phyloP scores from a whole-genome alignment of 441 rosid genomes.

The Eutrema salsugineum region DNA sequence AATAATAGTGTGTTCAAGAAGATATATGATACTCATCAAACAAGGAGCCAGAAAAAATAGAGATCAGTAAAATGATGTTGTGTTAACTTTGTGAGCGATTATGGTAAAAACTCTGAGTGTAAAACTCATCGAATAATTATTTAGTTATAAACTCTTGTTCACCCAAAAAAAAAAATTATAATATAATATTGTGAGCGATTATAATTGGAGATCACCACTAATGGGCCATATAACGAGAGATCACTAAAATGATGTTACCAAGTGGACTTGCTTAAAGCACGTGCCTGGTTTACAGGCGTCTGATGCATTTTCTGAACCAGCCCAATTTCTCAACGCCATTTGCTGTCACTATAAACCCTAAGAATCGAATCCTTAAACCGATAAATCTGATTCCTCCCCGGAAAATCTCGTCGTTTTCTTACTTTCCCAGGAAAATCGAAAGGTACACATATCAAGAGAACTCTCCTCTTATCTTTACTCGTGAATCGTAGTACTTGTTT shows the following conservation, averaged over 20 bases:
- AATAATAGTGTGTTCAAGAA: neutral
- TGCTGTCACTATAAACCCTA: conserved; percentile 22
- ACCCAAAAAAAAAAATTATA: too few relatives aligned
- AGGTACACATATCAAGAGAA: neutral
- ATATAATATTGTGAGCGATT: too few relatives aligned
- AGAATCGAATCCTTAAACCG: conserved; percentile 18
- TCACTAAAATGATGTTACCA: neutral
- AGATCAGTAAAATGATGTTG: too few relatives aligned
- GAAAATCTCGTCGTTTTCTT: conserved; percentile 2
- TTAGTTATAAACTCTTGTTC: too few relatives aligned
- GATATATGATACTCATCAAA: neutral
- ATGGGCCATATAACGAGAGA: neutral
- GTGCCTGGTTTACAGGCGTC: neutral
- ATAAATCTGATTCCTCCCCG: neutral
- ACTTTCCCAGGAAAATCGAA: conserved; percentile 1
- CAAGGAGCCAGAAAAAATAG: neutral
- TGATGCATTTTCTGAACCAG: neutral
- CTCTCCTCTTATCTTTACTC: neutral
- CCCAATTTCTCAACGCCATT: conserved; percentile 9
- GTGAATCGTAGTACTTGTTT: neutral
- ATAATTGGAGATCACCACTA: neutral
- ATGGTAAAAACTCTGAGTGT: too few relatives aligned
- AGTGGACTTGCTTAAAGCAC: neutral
- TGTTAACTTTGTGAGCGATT: too few relatives aligned
- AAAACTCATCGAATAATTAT: neutral